Evolutionary conservation across 1,284 basidiomycete species (phyloP).

Genomic region (Mycosarcoma maydis): DNA sequence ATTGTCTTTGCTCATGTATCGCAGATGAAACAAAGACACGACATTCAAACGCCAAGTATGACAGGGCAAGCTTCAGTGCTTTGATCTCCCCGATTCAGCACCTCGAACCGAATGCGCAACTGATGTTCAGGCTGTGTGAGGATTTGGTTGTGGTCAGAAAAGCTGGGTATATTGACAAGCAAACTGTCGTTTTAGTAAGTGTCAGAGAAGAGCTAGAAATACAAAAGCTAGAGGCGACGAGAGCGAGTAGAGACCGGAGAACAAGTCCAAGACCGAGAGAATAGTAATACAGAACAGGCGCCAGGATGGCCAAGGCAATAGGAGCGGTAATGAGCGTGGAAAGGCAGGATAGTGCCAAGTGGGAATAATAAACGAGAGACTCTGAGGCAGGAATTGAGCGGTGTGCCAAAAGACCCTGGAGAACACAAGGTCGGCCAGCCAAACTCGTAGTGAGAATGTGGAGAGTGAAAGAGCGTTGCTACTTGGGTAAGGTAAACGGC

Average conservation of each 20-base stretch:
- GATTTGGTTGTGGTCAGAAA: conserved; percentile 3
- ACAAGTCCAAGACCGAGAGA: not conserved
- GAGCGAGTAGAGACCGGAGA: conserved; percentile 20
- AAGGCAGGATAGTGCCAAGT: not conserved
- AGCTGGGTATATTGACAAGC: conserved; percentile 39
- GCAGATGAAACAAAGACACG: too few relatives aligned
- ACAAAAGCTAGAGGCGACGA: conserved; percentile 9
- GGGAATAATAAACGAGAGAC: conserved; percentile 14
- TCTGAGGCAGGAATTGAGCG: conserved; percentile 16
- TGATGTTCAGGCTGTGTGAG: too few relatives aligned
- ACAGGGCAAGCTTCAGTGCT: too few relatives aligned
- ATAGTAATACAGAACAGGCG: conserved; percentile 19
- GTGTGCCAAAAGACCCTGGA: conserved; percentile 24
- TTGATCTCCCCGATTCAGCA: too few relatives aligned
- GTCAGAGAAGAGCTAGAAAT: conserved; percentile 23
- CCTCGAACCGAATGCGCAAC: too few relatives aligned
- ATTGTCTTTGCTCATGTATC: too few relatives aligned
- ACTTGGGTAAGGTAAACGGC: too few relatives aligned
- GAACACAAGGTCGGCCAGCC: conserved; percentile 25
- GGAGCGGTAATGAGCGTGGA: too few relatives aligned
- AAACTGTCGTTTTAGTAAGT: conserved; percentile 20
- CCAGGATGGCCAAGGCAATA: not conserved
- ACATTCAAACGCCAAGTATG: too few relatives aligned
- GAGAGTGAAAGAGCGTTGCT: conserved; percentile 3
- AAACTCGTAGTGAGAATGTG: conserved; percentile 10